Percentiles rank a stretch among this genome's conserved stretches.
Conservation (phyloP, 148 eudicot genomes). For the Rhododendron williamsianum region DNA sequence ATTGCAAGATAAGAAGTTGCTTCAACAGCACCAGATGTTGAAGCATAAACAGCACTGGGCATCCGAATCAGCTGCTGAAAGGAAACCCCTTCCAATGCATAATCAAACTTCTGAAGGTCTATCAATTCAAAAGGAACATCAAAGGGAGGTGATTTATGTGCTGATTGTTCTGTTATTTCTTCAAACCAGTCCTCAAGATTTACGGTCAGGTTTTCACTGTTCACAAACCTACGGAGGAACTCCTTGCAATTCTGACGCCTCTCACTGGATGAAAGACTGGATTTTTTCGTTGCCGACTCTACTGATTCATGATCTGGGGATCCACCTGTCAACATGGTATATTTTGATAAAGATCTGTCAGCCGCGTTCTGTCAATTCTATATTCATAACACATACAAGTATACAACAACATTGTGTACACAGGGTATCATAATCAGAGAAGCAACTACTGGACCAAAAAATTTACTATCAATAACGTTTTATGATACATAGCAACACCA, state of each 20-base stretch:
- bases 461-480: not conserved
- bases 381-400: not conserved
- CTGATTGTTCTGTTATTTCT: conserved; percentile 40
- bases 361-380: not conserved
- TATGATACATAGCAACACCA: not conserved
- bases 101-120: conserved; percentile 90
- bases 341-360: not conserved
- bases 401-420: not conserved
- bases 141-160: conserved; percentile 30
- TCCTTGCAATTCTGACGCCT: conserved; percentile 59
- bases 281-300: conserved; percentile 74
- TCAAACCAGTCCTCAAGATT: conserved; percentile 72
- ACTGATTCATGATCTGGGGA: conserved; percentile 76
- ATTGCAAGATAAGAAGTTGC: conserved; percentile 69
- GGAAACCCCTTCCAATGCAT: conserved; percentile 80
- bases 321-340: conserved; percentile 38
- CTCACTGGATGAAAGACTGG: conserved; percentile 64
- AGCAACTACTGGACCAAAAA: not conserved
- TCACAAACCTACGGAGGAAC: conserved; percentile 74
- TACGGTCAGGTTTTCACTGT: conserved; percentile 47
- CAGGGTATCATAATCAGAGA: not conserved
- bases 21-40: conserved; percentile 71
- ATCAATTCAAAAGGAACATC: conserved; percentile 85
- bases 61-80: conserved; percentile 93
- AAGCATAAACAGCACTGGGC: conserved; percentile 83